Base-by-base conservation (phyloP, 2,329 filamentous ascomycete genomes). In the Neonectria faginata region DNA sequence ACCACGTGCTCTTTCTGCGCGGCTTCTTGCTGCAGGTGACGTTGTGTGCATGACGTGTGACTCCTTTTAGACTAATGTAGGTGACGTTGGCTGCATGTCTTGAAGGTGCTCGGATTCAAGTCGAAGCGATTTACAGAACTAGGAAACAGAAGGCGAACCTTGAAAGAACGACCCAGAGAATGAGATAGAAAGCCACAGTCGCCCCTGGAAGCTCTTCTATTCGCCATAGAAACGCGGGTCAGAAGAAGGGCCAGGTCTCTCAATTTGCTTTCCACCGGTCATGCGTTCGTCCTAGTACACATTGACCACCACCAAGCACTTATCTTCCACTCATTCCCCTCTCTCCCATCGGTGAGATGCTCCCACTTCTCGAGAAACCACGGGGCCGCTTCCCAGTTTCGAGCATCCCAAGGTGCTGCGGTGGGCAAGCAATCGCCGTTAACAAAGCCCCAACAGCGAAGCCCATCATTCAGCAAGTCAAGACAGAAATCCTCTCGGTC, bases 351-450 rank as follows among this genome's bases (percentile, higher is more conserved):
- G 0, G 45, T 64, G 0, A 64, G 45, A 39, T 51, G 62, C n/a
- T 56, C 57, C 62, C 57, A 60, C 27, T 64, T 64, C 22, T 57
- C 18, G 10, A 64, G 52, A 12, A 64, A 64, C 62, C 57, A 64
- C 7, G 62, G 62, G n/a, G 62, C 62, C 4, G 62, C 62, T 60
- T 64, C 62, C 62, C 62, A 64, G 29, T 60, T 64, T 27, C 53
- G 62, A 12, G 51, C 57, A 56, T 64, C 62, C 62, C 62, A 60
- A 18, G 59, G 59, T 12, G 45, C 53, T 47, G 27, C 59, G 0
- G 59, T 45, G 4, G 59, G 39, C 52, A 44, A 55, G 39, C 39
- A 55, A 22, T 22, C 52, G 8, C 22, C 39, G 22, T 29, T 31
- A 31, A 18, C 11, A 25, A 50, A 36, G 18, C 57, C 57, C 57